Conservation (phyloP, 768 basidiomycete genomes). For the Tricholoma terreum region DNA sequence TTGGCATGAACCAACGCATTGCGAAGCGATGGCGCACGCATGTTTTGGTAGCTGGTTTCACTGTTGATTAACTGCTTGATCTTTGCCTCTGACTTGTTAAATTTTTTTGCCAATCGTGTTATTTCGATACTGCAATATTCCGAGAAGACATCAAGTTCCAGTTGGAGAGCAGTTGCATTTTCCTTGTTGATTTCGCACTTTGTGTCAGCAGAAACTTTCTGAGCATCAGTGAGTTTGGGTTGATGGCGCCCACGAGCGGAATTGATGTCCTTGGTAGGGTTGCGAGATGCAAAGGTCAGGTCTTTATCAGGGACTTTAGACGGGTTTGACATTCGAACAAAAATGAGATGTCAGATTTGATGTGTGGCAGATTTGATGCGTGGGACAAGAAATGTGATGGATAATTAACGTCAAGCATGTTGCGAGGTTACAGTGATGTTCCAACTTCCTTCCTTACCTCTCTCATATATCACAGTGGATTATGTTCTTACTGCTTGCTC, state of each 20-base stretch:
- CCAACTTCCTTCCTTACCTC: not conserved
- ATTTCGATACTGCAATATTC: not conserved
- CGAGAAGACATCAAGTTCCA: not conserved
- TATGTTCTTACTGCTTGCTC: not conserved
- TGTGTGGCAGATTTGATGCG: too few species aligned
- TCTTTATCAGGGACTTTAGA: not conserved
- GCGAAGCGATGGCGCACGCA: not conserved
- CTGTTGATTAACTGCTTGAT: constrained; percentile 2
- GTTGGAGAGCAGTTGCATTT: not conserved
- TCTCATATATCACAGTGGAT: not conserved
- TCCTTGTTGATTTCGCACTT: not conserved
- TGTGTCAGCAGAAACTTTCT: not conserved
- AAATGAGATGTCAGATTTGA: too few species aligned
- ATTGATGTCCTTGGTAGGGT: not conserved
- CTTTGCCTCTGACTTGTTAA: not conserved
- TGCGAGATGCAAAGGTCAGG: constrained; percentile 1
- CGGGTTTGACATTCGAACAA: not conserved
- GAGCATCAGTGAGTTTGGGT: not conserved
- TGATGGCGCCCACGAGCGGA: not conserved
- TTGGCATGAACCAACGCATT: constrained; percentile 3
- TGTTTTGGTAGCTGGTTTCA: not conserved
- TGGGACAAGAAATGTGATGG: too few species aligned
- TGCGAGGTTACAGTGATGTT: too few species aligned
- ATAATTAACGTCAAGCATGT: too few species aligned
- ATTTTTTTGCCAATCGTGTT: not conserved